A percentile compares a stretch with the other conserved stretches of the same genome.
Conservation (phyloP, 2,329 filamentous ascomycete genomes). For the Didymellaceae sp. region DNA sequence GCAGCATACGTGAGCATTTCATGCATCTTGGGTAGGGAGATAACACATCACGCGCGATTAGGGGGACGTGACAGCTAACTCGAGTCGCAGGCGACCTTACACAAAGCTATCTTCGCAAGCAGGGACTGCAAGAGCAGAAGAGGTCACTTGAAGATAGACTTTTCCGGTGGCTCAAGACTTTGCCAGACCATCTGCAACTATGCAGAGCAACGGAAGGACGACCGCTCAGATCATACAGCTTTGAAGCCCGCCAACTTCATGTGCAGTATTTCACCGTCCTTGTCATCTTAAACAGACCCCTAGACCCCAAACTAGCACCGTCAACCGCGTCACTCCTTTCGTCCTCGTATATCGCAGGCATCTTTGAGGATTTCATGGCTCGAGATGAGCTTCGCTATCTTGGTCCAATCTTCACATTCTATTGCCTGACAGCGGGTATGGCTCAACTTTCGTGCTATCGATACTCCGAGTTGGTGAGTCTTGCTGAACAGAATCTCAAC, state of each 20-base stretch:
- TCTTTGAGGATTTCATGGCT: constrained; percentile 54
- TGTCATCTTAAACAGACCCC: constrained; percentile 49
- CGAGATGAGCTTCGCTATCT: constrained; percentile 51
- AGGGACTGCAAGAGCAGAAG: constrained; percentile 41
- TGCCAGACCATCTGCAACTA: constrained; percentile 42
- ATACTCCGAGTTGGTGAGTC: constrained; percentile 38
- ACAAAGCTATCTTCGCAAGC: constrained; percentile 48
- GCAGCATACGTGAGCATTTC: constrained; percentile 50
- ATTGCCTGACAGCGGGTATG: constrained; percentile 50
- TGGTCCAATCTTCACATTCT: constrained; percentile 52
- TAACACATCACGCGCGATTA: background rate
- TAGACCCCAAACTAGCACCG: constrained; percentile 38
- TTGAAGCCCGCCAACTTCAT: constrained; percentile 49
- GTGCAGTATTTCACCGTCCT: constrained; percentile 50
- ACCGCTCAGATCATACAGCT: constrained; percentile 36
- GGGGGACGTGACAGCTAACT: background rate
- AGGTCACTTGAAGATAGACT: constrained; percentile 48
- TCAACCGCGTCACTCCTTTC: constrained; percentile 50
- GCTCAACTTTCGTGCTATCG: constrained; percentile 50
- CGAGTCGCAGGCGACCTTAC: constrained; percentile 45
- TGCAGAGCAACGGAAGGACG: constrained; percentile 30
- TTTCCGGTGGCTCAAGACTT: constrained; percentile 50
- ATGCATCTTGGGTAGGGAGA: constrained; percentile 41
- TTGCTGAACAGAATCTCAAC: constrained; percentile 38
- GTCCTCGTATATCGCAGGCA: constrained; percentile 51